Percentiles rank a stretch among this genome's conserved stretches.
phyloP scores from a whole-genome alignment of 2,329 filamentous ascomycete genomes.

The Cladophialophora psammophila region DNA sequence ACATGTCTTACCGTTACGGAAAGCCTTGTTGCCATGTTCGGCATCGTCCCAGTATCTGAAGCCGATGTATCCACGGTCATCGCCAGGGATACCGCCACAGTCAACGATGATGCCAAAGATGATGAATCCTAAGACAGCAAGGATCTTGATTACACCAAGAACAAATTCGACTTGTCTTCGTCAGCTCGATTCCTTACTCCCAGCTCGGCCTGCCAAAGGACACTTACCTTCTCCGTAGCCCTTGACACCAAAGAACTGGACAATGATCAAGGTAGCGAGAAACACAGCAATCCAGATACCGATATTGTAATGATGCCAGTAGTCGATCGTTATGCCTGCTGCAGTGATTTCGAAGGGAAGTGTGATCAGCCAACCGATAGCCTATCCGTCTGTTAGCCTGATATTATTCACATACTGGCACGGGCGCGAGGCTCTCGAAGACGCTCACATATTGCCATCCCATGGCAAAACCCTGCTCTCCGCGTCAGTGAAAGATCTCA shows the following conservation, averaged over 20 bases:
- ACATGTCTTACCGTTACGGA: slow-evolving; percentile 65
- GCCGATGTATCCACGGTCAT: slow-evolving; percentile 74
- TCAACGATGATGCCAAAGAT: slow-evolving; percentile 87
- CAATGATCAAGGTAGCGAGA: slow-evolving; percentile 73
- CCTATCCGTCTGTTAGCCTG: slow-evolving; percentile 44
- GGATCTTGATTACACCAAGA: slow-evolving; percentile 84
- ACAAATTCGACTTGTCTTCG: slow-evolving; percentile 72
- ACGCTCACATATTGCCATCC: slow-evolving; percentile 78
- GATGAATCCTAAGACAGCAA: slow-evolving; percentile 86
- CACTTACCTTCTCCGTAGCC: slow-evolving; percentile 74
- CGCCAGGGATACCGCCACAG: slow-evolving; percentile 75
- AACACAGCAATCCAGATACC: slow-evolving; percentile 86
- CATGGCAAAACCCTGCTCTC: slow-evolving; percentile 76
- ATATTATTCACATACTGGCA: neutral
- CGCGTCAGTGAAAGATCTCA: neutral
- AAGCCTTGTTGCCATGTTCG: slow-evolving; percentile 58
- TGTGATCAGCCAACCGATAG: slow-evolving; percentile 84
- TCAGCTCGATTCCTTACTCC: neutral
- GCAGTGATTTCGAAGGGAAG: slow-evolving; percentile 87
- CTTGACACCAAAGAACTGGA: slow-evolving; percentile 88
- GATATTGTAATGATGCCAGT: slow-evolving; percentile 50
- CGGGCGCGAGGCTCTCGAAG: neutral
- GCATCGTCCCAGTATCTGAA: slow-evolving; percentile 71
- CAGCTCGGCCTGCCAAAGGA: neutral
- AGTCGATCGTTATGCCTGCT: slow-evolving; percentile 62